Conservation (phyloP, 495 filamentous ascomycete species). For the Cairneyella variabilis region DNA sequence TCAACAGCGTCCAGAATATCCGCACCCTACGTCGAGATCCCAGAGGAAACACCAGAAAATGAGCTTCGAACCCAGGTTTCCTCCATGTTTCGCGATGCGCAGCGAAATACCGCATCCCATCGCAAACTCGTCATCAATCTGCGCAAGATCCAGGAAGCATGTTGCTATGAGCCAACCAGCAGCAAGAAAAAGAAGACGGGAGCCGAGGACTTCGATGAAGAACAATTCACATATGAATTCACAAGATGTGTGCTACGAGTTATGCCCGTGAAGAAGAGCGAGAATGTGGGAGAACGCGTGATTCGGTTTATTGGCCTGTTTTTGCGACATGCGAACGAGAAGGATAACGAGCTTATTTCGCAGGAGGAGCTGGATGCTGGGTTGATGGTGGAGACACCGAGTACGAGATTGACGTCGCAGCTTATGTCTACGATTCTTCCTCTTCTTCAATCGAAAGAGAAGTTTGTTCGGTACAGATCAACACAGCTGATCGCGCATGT, state of each 20-base stretch:
- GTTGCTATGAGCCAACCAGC: constrained; percentile 69
- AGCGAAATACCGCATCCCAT: constrained; percentile 82
- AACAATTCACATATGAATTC: constrained; percentile 84
- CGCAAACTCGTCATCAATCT: constrained; percentile 82
- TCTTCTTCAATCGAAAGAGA: constrained; percentile 78
- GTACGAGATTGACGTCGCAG: constrained; percentile 66
- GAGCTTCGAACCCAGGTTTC: constrained; percentile 73
- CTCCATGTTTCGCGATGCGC: constrained; percentile 79
- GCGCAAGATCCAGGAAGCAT: constrained; percentile 83
- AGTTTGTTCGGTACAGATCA: constrained; percentile 82
- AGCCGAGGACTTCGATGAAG: constrained; percentile 64
- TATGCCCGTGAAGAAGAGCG: constrained; percentile 86
- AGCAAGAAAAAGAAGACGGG: constrained; percentile 43
- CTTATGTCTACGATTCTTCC: constrained; percentile 67
- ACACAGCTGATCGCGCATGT: constrained; percentile 83
- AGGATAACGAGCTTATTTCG: constrained; percentile 56
- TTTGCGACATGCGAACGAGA: constrained; percentile 76
- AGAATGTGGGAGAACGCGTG: constrained; percentile 80
- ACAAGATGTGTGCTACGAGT: constrained; percentile 75
- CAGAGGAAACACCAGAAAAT: constrained; percentile 68
- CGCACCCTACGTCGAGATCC: constrained; percentile 60
- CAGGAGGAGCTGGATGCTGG: constrained; percentile 54
- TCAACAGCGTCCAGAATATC: constrained; percentile 39
- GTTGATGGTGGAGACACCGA: constrained; percentile 73
- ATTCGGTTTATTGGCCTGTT: constrained; percentile 84